Evolutionary conservation across 2,329 filamentous ascomycete species (phyloP), one percentile per base, ranked within the genome.

Genomic region (Aschersonia sp.): DNA sequence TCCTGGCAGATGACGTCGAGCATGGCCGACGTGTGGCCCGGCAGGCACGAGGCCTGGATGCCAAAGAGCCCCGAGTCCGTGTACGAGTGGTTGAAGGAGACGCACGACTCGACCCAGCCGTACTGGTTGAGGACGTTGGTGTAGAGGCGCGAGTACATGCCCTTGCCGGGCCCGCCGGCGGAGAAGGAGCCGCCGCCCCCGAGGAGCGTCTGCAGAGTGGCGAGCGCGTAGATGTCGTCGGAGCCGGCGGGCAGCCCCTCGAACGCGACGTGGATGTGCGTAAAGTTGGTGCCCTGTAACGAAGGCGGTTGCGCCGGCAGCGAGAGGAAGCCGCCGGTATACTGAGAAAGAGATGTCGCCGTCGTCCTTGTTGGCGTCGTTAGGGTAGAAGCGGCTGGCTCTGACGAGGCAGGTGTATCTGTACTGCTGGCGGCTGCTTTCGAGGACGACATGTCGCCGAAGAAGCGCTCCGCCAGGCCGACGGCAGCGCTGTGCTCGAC

Each of bases 101-200:
- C 76, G 68, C 92, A 97, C 51, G 81, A 89, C 68, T 98, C 92
- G 30, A 98, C 87, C 90, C 90, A 98, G 56, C 85, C 87, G 68
- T 95, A 83, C 67, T 97, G 89, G 71, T 98, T 98, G 46, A 98
- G 77, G 0, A 97, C 90, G 62, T 95, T 95, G 53, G 89, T 97
- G 73, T 95, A 98, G 7, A 98, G 78, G 10, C 92, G 84, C 39
- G 87, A 94, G 73, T 97, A 97, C 92, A 98, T 98, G 63, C 92
- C 92, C 71, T 98, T 98, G 47, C 92, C 92, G 5, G 92, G 92
- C 0, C 92, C 92, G 57, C 92, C 92, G 47, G 92, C 92, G 12
- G 87, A 94, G 71, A 98, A 98, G 48, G 89, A 95, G 30, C 92
- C 92, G 45, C 92, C 92, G 44, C 92, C 92, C 49, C 92, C 92